Percentiles rank a stretch among this genome's conserved stretches.
Evolutionary conservation across 306 rosid genomes (phyloP).

Genomic region (Medicago lupulina): DNA sequence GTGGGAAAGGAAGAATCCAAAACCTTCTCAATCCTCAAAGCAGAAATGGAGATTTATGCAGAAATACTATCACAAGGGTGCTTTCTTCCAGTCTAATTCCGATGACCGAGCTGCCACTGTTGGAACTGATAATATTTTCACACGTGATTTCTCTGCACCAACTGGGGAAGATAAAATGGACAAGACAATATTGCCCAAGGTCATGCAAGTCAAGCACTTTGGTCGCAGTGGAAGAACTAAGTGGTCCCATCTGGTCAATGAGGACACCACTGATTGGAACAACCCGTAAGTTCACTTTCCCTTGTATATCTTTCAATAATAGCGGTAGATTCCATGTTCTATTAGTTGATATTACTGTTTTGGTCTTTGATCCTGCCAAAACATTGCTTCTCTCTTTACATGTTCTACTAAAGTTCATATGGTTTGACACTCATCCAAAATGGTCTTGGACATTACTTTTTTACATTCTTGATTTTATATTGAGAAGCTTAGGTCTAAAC

Average conservation of each 20-base stretch:
- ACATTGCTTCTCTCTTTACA: neutral
- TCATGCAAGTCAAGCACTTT: slow-evolving; percentile 99
- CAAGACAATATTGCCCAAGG: slow-evolving; percentile 92
- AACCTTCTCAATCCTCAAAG: slow-evolving; percentile 58
- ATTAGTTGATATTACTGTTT: slow-evolving; percentile 18
- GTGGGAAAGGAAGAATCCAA: slow-evolving; percentile 98
- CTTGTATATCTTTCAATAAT: slow-evolving; percentile 14
- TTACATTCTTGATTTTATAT: slow-evolving; percentile 7
- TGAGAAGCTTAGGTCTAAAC: slow-evolving; percentile 35
- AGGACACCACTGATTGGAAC: slow-evolving; percentile 98
- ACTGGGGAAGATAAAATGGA: slow-evolving; percentile 99
- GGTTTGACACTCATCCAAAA: slow-evolving; percentile 14
- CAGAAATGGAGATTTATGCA: slow-evolving; percentile 98
- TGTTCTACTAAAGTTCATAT: slow-evolving; percentile 33
- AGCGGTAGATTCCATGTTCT: slow-evolving; percentile 1
- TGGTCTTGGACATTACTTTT: neutral
- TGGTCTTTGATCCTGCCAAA: slow-evolving; percentile 10
- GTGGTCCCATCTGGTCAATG: slow-evolving; percentile 98
- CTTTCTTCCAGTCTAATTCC: slow-evolving; percentile 78
- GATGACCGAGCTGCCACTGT: slow-evolving; percentile 62
- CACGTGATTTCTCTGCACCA: slow-evolving; percentile 93
- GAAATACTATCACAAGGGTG: slow-evolving; percentile 97
- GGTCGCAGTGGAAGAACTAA: slow-evolving; percentile 98
- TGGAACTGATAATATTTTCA: slow-evolving; percentile 62
- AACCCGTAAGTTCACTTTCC: slow-evolving; percentile 72